A percentile compares a stretch with the other conserved stretches of the same genome.
phyloP scores from a whole-genome alignment of 495 filamentous ascomycete genomes.

The Hypoxylon fuscum region DNA sequence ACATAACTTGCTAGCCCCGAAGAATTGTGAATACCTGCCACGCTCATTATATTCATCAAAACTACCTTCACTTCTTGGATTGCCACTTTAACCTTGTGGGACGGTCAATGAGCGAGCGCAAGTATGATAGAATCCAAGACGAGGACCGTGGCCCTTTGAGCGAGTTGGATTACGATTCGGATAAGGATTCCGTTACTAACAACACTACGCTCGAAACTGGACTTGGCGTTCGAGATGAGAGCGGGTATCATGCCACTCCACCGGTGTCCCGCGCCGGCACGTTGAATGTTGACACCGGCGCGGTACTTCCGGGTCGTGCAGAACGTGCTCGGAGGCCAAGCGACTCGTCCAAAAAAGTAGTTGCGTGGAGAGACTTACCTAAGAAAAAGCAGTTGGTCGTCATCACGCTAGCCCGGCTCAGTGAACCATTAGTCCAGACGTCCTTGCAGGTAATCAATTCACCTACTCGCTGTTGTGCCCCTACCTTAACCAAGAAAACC shows the following conservation, averaged over 20 bases:
- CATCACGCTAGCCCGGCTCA: conserved; percentile 76
- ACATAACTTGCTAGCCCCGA: too few relatives aligned
- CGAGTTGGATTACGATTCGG: conserved; percentile 28
- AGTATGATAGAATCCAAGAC: conserved; percentile 14
- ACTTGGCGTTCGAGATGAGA: conserved; percentile 29
- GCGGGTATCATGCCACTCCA: conserved; percentile 22
- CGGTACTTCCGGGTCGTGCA: neutral
- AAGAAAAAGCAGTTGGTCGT: conserved; percentile 78
- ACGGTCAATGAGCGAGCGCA: conserved; percentile 31
- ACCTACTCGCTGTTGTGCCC: neutral
- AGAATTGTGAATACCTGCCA: too few relatives aligned
- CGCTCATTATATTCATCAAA: neutral
- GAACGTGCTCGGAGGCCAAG: conserved; percentile 16
- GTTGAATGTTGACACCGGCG: conserved; percentile 32
- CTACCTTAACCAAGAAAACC: neutral
- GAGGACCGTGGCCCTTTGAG: conserved; percentile 35
- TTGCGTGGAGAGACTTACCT: conserved; percentile 76
- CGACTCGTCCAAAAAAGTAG: conserved; percentile 43
- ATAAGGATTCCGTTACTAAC: conserved; percentile 19
- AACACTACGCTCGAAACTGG: conserved; percentile 9
- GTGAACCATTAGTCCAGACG: conserved; percentile 81
- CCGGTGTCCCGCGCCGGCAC: conserved; percentile 24
- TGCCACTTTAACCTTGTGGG: neutral
- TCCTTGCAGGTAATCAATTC: conserved; percentile 64
- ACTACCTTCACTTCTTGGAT: conserved; percentile 1